Percentiles rank a stretch among this genome's conserved stretches.
Conservation (phyloP, 306 rosid genomes). For the Trifolium repens region DNA sequence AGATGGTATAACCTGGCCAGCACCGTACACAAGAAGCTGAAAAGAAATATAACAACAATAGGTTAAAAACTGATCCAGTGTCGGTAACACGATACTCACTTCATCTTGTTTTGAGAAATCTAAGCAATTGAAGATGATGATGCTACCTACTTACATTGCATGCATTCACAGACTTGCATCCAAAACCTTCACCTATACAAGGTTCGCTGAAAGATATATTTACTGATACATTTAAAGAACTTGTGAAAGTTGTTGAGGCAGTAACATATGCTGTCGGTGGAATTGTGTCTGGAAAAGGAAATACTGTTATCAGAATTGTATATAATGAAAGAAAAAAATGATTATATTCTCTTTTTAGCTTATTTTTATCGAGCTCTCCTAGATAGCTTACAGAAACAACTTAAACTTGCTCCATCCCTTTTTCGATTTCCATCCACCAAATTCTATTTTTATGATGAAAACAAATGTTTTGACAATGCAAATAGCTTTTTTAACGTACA, state of each 20-base stretch:
- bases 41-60: slow-evolving; percentile 27
- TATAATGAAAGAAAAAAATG: background rate
- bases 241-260: slow-evolving; percentile 66
- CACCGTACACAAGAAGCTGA: slow-evolving; percentile 93
- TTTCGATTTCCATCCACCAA: background rate
- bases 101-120: slow-evolving; percentile 13
- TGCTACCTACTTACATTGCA: slow-evolving; percentile 86
- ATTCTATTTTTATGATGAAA: too few species aligned
- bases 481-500: background rate
- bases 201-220: slow-evolving; percentile 80
- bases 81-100: background rate
- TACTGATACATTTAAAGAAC: slow-evolving; percentile 70
- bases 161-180: slow-evolving; percentile 70
- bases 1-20: slow-evolving; percentile 84
- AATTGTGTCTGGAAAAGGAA: slow-evolving; percentile 67
- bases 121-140: slow-evolving; percentile 13
- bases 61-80: slow-evolving; percentile 32
- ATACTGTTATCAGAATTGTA: slow-evolving; percentile 19
- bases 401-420: background rate
- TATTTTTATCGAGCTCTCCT: background rate
- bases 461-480: background rate
- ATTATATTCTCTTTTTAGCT: background rate
- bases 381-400: background rate
- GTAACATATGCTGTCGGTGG: slow-evolving; percentile 85
- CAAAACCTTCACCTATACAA: slow-evolving; percentile 68